Base-by-base conservation (phyloP, 1,284 basidiomycete genomes). In the Fomitiporia mediterranea region DNA sequence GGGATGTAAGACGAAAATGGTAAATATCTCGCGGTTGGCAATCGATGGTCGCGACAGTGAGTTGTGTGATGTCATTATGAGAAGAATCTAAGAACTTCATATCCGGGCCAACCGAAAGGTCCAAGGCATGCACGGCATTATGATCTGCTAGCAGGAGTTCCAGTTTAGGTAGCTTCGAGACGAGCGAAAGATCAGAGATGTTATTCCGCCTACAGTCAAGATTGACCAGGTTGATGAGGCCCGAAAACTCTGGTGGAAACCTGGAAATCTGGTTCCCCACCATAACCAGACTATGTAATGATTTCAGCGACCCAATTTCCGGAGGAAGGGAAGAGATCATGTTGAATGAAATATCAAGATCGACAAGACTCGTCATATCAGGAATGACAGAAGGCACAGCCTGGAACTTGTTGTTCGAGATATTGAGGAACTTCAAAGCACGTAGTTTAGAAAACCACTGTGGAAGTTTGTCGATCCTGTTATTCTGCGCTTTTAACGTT, bases 341-440 rank as follows among this genome's bases (percentile, higher is more conserved):
- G 73, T 99, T 99, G 78, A 98, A 98, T 0, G 96, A 98, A 43
- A 98, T 79, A 68, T 99, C 96, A 19, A 99, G 82, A 64, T 96
- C 92, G 30, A 82, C 75, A 27, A 99, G 80, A 17, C 77, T 81
- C 4, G 77, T 73, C 67, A 98, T 83, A 58, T 88, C 76, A 68
- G 83, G 88, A 17, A 99, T 80, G 23, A 91, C 88, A 0, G 74
- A 60, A 0, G 96, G 95, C 57, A 99, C 80, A n/a, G 68, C 71
- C 42, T 83, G 83, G 69, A 98, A 94, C 67, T 94, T 93, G 76
- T 99, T 99, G 74, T 98, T 99, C 49, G 94, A 97, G 61, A 99
- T 89, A 73, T 98, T 97, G 65, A 99, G 80, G 47, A 84, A 84
- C 54, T 82, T 83, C 52, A 98, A 80, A 48, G 78, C 71, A 37